Conservation (phyloP, 345 rosid genomes). For the Combretum micranthum region DNA sequence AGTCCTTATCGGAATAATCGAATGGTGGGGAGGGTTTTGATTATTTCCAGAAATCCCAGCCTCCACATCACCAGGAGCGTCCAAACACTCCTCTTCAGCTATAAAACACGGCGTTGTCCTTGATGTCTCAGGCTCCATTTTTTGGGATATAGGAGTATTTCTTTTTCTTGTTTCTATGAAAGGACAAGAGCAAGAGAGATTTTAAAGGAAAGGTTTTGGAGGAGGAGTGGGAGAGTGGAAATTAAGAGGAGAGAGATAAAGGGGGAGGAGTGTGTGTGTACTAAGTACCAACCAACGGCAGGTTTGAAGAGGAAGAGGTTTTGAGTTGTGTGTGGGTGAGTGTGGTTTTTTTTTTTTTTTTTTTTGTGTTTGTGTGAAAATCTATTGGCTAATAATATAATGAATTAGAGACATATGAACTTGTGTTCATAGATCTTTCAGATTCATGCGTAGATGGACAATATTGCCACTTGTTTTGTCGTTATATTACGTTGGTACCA, state of each 20-base stretch:
- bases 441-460: no score
- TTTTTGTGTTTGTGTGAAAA: constrained; percentile 25
- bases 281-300: constrained; percentile 16
- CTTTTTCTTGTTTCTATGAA: neutral
- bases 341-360: no score
- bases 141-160: neutral
- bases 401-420: no score
- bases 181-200: neutral
- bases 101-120: constrained; percentile 41
- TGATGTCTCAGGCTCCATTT: constrained; percentile 3
- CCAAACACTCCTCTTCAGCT: constrained; percentile 40
- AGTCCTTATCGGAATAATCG: constrained; percentile 21
- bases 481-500: no score
- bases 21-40: constrained; percentile 18
- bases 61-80: constrained; percentile 47
- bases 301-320: constrained; percentile 11
- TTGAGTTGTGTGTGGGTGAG: no score
- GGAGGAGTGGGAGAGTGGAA: neutral
- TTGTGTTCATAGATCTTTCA: no score
- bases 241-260: neutral
- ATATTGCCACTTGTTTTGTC: no score
- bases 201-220: neutral
- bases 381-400: constrained; percentile 6
- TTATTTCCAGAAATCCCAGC: constrained; percentile 48
- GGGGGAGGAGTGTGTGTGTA: neutral